Conservation (phyloP, 23 red algal species). For the Agarophyton chilense region DNA sequence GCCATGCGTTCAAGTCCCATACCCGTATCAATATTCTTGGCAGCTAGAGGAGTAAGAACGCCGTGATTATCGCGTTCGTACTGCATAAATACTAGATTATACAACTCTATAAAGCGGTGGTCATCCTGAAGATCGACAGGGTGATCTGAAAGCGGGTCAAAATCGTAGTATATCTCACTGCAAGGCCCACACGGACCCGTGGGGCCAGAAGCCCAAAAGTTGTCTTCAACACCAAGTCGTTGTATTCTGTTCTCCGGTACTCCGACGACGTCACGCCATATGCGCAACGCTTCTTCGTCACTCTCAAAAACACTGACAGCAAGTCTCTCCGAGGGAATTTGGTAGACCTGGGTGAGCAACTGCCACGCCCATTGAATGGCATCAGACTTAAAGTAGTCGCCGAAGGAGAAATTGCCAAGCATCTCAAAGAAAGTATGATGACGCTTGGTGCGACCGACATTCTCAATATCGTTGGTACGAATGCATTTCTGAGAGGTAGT, state of each 20-base stretch:
- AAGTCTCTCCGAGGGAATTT: constrained; percentile 80
- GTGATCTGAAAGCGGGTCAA: constrained; percentile 44
- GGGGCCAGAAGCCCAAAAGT: constrained; percentile 95
- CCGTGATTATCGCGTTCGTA: constrained; percentile 72
- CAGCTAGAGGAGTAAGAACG: constrained; percentile 54
- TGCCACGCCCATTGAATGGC: constrained; percentile 90
- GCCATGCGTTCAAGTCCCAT: constrained; percentile 95
- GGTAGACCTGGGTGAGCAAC: constrained; percentile 88
- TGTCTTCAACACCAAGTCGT: constrained; percentile 79
- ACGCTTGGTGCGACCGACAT: constrained; percentile 86
- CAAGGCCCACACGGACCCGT: constrained; percentile 98
- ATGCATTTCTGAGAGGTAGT: constrained; percentile 89
- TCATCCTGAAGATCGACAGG: constrained; percentile 82
- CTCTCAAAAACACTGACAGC: constrained; percentile 80
- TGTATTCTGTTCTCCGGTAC: constrained; percentile 67
- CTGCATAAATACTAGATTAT: constrained; percentile 99
- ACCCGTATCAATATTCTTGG: constrained; percentile 97
- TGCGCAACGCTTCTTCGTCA: constrained; percentile 89
- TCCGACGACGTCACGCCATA: constrained; percentile 91
- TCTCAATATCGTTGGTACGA: constrained; percentile 95
- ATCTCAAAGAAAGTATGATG: constrained; percentile 99
- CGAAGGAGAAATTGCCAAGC: constrained; percentile 99
- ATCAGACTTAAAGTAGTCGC: constrained; percentile 94
- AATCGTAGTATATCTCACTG: constrained; percentile 98
- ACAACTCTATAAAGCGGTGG: constrained; percentile 90